phyloP scores from a whole-genome alignment of 768 basidiomycete genomes.

The Psilocybe cyanescens region DNA sequence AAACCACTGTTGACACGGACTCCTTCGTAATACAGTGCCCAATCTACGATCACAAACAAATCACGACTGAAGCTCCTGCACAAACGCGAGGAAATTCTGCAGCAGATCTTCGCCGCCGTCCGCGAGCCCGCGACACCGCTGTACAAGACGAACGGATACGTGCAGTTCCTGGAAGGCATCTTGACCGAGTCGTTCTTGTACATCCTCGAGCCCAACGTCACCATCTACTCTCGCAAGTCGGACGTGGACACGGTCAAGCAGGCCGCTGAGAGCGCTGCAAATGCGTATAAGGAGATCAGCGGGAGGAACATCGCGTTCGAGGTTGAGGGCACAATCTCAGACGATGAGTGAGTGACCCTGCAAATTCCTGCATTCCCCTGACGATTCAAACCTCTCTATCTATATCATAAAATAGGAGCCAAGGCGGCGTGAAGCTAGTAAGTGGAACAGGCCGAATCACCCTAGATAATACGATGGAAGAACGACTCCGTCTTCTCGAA shows the following conservation, averaged over 20 bases:
- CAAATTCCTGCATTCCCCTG: background rate
- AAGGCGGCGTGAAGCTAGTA: slow-evolving; percentile 84
- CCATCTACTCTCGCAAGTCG: slow-evolving; percentile 65
- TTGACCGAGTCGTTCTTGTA: slow-evolving; percentile 87
- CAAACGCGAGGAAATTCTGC: slow-evolving; percentile 89
- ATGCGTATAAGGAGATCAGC: slow-evolving; percentile 76
- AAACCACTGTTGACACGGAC: background rate
- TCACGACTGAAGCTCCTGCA: slow-evolving; percentile 90
- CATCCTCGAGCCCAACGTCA: slow-evolving; percentile 76
- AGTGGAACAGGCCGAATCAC: slow-evolving; percentile 80
- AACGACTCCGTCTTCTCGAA: slow-evolving; percentile 86
- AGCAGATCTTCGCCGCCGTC: slow-evolving; percentile 82
- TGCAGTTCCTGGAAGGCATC: slow-evolving; percentile 80
- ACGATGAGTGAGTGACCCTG: slow-evolving; percentile 64
- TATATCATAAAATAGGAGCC: slow-evolving; percentile 42
- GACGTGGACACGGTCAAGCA: slow-evolving; percentile 65
- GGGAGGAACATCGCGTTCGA: slow-evolving; percentile 64
- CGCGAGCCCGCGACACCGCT: slow-evolving; percentile 66
- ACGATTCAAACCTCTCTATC: background rate
- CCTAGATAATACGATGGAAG: slow-evolving; percentile 94
- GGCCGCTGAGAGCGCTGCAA: slow-evolving; percentile 67
- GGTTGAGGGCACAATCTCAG: slow-evolving; percentile 63
- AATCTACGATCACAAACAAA: slow-evolving; percentile 96
- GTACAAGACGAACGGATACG: slow-evolving; percentile 69
- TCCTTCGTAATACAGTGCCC: slow-evolving; percentile 58